phyloP scores from a whole-genome alignment of 768 basidiomycete genomes.

The Pluteus cervinus region DNA sequence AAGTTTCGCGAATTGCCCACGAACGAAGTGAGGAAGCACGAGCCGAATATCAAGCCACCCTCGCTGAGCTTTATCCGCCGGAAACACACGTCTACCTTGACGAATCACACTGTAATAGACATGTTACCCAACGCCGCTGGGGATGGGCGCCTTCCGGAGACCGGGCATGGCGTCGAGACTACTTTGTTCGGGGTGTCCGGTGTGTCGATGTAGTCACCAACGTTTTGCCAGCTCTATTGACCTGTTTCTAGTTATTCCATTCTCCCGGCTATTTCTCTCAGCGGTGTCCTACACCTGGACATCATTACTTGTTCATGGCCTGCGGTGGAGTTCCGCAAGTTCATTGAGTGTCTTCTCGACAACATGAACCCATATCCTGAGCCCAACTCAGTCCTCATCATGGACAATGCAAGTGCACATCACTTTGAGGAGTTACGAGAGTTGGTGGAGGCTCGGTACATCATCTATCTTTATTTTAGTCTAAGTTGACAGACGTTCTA shows the following conservation, averaged over 20 bases:
- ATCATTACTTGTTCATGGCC: constrained; percentile 21
- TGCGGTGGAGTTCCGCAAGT: constrained; percentile 15
- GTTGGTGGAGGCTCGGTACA: constrained; percentile 13
- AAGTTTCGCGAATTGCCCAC: constrained; percentile 9
- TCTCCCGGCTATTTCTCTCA: constrained; percentile 23
- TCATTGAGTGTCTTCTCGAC: constrained; percentile 16
- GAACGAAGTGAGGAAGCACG: constrained; percentile 14
- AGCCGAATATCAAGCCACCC: constrained; percentile 8
- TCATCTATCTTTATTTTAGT: constrained; percentile 1
- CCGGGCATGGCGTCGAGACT: constrained; percentile 12
- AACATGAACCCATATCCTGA: constrained; percentile 26
- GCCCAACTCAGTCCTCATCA: constrained; percentile 23
- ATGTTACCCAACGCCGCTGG: constrained; percentile 14
- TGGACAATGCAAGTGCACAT: constrained; percentile 29
- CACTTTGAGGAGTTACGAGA: constrained; percentile 12
- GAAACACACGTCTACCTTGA: constrained; percentile 23
- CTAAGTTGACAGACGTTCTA: not conserved
- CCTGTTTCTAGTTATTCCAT: constrained; percentile 21
- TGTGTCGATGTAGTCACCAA: constrained; percentile 11
- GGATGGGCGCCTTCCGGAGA: constrained; percentile 21
- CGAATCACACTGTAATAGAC: constrained; percentile 21
- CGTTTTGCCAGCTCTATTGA: not conserved
- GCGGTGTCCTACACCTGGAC: constrained; percentile 21
- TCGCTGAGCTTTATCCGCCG: constrained; percentile 12
- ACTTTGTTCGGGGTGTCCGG: constrained; percentile 21